Percentiles rank a stretch among this genome's conserved stretches.
phyloP scores from a whole-genome alignment of 805 yeast species.

The Suhomyces emberorum region DNA sequence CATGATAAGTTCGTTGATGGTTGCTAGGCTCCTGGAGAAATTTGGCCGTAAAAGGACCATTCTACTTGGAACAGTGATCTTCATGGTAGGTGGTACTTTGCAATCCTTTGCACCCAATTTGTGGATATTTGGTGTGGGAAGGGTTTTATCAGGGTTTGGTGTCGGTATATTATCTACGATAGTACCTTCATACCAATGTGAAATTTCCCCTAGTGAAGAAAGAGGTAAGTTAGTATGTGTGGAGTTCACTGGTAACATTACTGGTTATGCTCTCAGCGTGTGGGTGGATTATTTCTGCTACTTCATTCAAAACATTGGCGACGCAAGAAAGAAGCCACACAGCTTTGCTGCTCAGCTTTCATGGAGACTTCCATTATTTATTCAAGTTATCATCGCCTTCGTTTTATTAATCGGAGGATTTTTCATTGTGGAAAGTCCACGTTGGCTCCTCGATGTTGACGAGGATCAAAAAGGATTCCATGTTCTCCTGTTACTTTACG shows the following conservation, averaged over 20 bases:
- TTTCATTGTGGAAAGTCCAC: conserved; percentile 80
- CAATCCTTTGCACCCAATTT: conserved; percentile 63
- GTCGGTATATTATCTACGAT: conserved; percentile 82
- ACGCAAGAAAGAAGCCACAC: conserved; percentile 33
- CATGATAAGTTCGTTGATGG: conserved; percentile 68
- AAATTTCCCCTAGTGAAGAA: conserved; percentile 82
- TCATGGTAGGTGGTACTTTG: conserved; percentile 73
- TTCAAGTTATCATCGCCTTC: conserved; percentile 73
- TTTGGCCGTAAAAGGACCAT: conserved; percentile 80
- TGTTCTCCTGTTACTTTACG: conserved; percentile 33
- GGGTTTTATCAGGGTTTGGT: conserved; percentile 81
- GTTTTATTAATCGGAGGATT: conserved; percentile 70
- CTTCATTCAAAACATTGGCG: conserved; percentile 52
- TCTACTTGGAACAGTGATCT: conserved; percentile 71
- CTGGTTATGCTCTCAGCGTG: conserved; percentile 78
- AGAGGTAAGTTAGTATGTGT: conserved; percentile 84
- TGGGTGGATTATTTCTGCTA: conserved; percentile 85
- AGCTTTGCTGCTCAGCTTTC: conserved; percentile 43
- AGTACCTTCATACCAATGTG: conserved; percentile 86
- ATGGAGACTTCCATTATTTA: conserved; percentile 77
- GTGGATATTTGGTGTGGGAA: conserved; percentile 61
- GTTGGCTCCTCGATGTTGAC: conserved; percentile 86
- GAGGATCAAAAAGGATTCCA: conserved; percentile 55
- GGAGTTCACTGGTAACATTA: conserved; percentile 81
- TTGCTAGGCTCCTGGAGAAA: conserved; percentile 73